phyloP scores from a whole-genome alignment of 108 stramenopile species.

The Schizochytrium sp. region DNA sequence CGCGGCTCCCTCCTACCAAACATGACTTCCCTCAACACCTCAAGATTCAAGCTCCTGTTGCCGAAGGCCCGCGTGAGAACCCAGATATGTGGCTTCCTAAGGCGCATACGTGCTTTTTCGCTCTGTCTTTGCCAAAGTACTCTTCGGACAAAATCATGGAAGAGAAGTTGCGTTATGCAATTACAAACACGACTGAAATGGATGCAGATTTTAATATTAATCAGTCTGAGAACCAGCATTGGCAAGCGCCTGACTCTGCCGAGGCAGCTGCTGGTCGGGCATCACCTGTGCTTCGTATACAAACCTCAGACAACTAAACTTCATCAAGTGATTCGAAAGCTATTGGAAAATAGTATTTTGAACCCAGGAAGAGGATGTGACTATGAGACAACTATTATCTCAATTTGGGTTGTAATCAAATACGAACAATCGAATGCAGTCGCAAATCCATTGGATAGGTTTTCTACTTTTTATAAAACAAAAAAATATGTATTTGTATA shows the following conservation, averaged over 20 bases:
- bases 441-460: no score
- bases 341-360: neutral
- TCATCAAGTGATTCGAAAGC: neutral
- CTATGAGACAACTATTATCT: no score
- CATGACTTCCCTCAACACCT: slow-evolving; percentile 75
- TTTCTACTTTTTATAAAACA: no score
- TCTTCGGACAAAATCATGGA: slow-evolving; percentile 66
- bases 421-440: no score
- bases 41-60: neutral
- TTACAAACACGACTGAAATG: slow-evolving; percentile 73
- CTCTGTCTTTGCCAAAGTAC: slow-evolving; percentile 76
- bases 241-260: slow-evolving; percentile 19
- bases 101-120: slow-evolving; percentile 81
- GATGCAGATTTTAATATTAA: slow-evolving; percentile 72
- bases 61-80: slow-evolving; percentile 67
- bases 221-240: slow-evolving; percentile 30
- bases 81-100: slow-evolving; percentile 76
- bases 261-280: neutral
- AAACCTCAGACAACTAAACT: neutral
- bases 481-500: no score
- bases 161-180: slow-evolving; percentile 75
- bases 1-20: slow-evolving; percentile 71
- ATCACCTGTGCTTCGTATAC: slow-evolving; percentile 19
- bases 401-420: no score
- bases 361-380: no score